Percentiles rank a stretch among this genome's conserved stretches.
phyloP scores from a whole-genome alignment of 2,329 filamentous ascomycete genomes.

The Ilyonectria destructans region DNA sequence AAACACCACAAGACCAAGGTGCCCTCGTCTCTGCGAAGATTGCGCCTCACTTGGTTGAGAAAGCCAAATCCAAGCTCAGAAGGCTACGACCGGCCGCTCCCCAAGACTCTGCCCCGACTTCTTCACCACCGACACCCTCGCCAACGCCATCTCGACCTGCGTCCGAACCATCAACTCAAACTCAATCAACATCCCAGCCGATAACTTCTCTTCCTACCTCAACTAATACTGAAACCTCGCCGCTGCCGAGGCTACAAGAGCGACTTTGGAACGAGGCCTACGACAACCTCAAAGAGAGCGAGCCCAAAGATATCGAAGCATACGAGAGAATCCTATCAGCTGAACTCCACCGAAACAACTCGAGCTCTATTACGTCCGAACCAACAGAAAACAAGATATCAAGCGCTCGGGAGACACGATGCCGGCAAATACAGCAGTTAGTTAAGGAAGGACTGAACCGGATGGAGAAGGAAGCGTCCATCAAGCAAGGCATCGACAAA shows the following conservation, averaged over 20 bases:
- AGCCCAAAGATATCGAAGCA: conserved; percentile 30
- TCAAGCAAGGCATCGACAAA: conserved; percentile 16
- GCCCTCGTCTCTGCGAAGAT: too few relatives aligned
- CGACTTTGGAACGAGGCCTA: conserved; percentile 45
- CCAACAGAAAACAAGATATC: conserved; percentile 3
- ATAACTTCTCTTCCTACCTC: not conserved
- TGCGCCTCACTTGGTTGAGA: too few relatives aligned
- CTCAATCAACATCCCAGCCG: too few relatives aligned
- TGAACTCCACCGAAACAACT: conserved; percentile 20
- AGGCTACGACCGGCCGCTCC: too few relatives aligned
- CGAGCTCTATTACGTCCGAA: not conserved
- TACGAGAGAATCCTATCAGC: conserved; percentile 27
- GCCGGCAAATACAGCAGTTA: conserved; percentile 24
- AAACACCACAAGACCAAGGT: too few relatives aligned
- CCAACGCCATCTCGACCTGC: too few relatives aligned
- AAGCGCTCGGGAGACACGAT: conserved; percentile 5
- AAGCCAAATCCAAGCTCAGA: too few relatives aligned
- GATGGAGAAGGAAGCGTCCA: conserved; percentile 2
- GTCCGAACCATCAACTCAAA: too few relatives aligned
- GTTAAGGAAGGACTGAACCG: conserved; percentile 21
- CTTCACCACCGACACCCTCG: too few relatives aligned
- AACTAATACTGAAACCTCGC: not conserved
- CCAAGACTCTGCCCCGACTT: too few relatives aligned
- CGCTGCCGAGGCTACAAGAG: not conserved
- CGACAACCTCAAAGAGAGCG: conserved; percentile 32